Conservation (phyloP, 495 filamentous ascomycete species). For the Filosporella fistucella region DNA sequence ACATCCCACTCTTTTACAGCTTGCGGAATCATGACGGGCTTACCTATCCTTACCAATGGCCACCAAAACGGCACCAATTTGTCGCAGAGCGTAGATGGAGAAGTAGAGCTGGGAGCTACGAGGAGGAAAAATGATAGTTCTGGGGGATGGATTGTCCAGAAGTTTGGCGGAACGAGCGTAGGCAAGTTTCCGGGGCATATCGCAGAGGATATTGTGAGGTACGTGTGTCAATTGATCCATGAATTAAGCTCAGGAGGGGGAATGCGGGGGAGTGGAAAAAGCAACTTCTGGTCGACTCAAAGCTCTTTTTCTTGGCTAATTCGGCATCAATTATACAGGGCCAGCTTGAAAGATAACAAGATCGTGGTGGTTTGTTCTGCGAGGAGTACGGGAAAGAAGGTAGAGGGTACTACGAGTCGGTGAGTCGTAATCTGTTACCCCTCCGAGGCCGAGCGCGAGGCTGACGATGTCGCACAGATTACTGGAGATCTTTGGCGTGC, state of each 20-base stretch:
- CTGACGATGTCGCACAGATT: conserved; percentile 29
- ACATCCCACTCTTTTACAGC: not conserved
- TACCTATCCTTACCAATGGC: not conserved
- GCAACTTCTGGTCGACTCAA: conserved; percentile 2
- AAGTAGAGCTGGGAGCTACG: not conserved
- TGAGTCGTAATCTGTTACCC: conserved; percentile 41
- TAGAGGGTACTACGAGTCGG: conserved; percentile 91
- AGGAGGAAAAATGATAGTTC: conserved; percentile 9
- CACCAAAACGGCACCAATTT: not conserved
- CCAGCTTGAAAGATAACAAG: conserved; percentile 58
- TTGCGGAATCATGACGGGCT: conserved; percentile 5
- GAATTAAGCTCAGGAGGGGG: not conserved
- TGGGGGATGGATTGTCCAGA: conserved; percentile 69
- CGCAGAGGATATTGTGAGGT: conserved; percentile 71
- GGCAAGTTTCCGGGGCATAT: conserved; percentile 68
- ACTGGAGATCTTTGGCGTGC: conserved; percentile 54
- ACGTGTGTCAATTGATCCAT: conserved; percentile 23
- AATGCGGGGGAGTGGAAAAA: not conserved
- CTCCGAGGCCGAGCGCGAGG: not conserved
- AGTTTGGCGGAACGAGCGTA: conserved; percentile 76
- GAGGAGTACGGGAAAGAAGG: conserved; percentile 83
- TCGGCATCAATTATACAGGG: conserved; percentile 40
- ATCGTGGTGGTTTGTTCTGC: conserved; percentile 93
- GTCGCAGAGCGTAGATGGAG: not conserved
- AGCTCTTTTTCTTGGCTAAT: no score